Conservation (phyloP, 2,329 filamentous ascomycete species). For the Colletotrichum sp. region DNA sequence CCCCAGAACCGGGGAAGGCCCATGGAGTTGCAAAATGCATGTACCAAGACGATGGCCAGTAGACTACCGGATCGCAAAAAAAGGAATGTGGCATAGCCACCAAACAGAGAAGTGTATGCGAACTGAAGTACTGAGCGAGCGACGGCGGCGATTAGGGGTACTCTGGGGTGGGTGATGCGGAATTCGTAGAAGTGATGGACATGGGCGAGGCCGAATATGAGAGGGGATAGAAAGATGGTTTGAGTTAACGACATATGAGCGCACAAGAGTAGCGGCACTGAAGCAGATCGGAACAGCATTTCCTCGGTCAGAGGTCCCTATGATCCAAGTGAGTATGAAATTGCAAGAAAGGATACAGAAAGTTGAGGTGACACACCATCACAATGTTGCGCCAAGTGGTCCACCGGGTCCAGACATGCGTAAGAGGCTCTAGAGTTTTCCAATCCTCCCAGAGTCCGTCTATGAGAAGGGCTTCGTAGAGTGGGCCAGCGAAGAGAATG, state of each 20-base stretch:
- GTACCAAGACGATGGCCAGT: conserved; percentile 74
- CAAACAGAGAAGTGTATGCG: conserved; percentile 89
- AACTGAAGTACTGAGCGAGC: conserved; percentile 83
- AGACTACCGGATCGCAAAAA: conserved; percentile 86
- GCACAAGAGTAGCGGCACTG: conserved; percentile 81
- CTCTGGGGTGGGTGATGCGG: conserved; percentile 76
- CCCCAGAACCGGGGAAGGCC: conserved; percentile 90
- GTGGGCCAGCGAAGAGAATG: conserved; percentile 81
- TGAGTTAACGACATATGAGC: conserved; percentile 60
- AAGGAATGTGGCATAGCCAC: conserved; percentile 89
- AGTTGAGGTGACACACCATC: conserved; percentile 56
- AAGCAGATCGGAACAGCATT: conserved; percentile 87
- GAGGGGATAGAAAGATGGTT: conserved; percentile 81
- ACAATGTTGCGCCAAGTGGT: conserved; percentile 86
- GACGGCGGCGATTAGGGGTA: conserved; percentile 66
- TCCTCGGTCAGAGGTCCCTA: conserved; percentile 91
- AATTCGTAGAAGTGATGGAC: conserved; percentile 97
- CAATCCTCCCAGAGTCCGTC: conserved; percentile 74
- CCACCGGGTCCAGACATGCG: conserved; percentile 73
- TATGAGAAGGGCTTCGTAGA: conserved; percentile 80
- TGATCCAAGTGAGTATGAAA: background rate
- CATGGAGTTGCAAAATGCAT: conserved; percentile 92
- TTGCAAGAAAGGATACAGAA: background rate
- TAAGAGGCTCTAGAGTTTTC: conserved; percentile 59
- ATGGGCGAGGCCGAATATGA: conserved; percentile 93